Base-by-base conservation (phyloP, 2,329 filamentous ascomycete genomes). In the Tympanopsis confertula region DNA sequence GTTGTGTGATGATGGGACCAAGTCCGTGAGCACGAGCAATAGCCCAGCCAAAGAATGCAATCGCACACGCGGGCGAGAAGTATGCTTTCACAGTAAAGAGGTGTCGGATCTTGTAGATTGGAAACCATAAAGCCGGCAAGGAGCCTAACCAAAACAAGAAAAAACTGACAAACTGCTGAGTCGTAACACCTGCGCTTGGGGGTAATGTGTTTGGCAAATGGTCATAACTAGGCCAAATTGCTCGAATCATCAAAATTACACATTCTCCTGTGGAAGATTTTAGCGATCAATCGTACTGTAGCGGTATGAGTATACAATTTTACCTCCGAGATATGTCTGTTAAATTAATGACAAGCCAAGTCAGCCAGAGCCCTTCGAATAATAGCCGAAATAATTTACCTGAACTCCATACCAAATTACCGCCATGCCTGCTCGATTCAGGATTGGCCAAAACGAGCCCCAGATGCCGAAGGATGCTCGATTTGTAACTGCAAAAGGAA, bases 331-430 rank as follows among this genome's bases (percentile, higher is more conserved):
- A n/a, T n/a, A n/a, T n/a, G n/a, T n/a, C n/a, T n/a, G n/a, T n/a
- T n/a, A n/a, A n/a, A n/a, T n/a, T n/a, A n/a, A n/a, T n/a, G n/a
- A n/a, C n/a, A n/a, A n/a, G n/a, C n/a, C n/a, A n/a, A n/a, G n/a
- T n/a, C n/a, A n/a, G n/a, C n/a, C n/a, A n/a, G n/a, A n/a, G n/a
- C n/a, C n/a, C n/a, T n/a, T n/a, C n/a, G 20, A 19, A 13, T 19
- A 12, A 24, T 20, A 5, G 18, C 20, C 7, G n/a, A 14, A 35
- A 14, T 14, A 7, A 12, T 14, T 7, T 46, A 0, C 50, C 57
- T 62, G 63, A 2, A 65, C 59, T 2, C 61, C 61, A 35, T 62
- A 62, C 62, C 61, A 66, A 4, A 66, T 61, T 37, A 63, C 59
- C 2, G 61, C 53, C 59, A 65, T 63, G 13, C 61, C 56, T 4